Evolutionary conservation across 73 alveolate species (phyloP).

Genomic region (Paramecium sexaurelia): DNA sequence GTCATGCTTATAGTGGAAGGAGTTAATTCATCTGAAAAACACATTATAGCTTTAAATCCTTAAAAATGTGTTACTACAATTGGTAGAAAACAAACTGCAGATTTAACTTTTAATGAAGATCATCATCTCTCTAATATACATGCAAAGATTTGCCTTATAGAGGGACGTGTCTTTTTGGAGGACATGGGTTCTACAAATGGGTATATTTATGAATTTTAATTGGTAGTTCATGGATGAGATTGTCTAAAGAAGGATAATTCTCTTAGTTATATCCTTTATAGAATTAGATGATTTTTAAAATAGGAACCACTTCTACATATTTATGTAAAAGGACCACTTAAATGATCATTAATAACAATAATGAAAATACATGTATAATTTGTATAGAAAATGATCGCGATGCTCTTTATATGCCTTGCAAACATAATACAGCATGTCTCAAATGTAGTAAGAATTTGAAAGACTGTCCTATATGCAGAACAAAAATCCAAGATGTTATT

Average conservation of each 20-base stretch:
- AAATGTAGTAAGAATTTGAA: constrained; percentile 78
- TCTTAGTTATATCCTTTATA: constrained; percentile 21
- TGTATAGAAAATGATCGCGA: constrained; percentile 80
- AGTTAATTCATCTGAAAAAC: constrained; percentile 17
- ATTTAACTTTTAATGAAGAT: constrained; percentile 55
- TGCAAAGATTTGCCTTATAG: constrained; percentile 65
- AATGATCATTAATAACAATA: not conserved
- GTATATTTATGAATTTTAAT: not conserved
- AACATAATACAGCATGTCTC: constrained; percentile 82
- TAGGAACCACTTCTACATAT: constrained; percentile 65
- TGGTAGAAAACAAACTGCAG: constrained; percentile 62
- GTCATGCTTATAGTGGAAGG: not conserved
- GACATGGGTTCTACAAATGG: constrained; percentile 71
- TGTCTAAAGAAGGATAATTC: constrained; percentile 55
- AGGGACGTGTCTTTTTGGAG: constrained; percentile 57
- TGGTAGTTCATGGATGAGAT: constrained; percentile 62
- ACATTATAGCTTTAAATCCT: not conserved
- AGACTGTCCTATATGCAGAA: constrained; percentile 84
- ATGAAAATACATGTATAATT: constrained; percentile 71
- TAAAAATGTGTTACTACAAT: constrained; percentile 43
- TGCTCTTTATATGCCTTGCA: constrained; percentile 84
- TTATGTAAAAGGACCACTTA: constrained; percentile 31
- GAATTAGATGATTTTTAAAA: constrained; percentile 53
- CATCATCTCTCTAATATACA: constrained; percentile 67
- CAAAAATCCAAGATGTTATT: constrained; percentile 77